Conservation (phyloP, 306 rosid species). For the Nissolia schottii region DNA sequence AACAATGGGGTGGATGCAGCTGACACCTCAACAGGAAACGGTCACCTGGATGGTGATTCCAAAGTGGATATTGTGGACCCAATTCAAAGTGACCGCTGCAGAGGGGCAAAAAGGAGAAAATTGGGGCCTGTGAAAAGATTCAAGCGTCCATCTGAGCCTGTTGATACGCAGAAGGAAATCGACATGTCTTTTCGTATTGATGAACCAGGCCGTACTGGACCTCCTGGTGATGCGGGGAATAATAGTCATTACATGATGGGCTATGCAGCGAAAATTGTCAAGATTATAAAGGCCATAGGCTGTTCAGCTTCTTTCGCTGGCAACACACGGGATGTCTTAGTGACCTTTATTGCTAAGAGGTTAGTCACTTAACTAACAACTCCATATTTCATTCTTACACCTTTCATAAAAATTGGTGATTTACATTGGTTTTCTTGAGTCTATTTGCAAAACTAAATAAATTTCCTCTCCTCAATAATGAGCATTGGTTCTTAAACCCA, state of each 20-base stretch:
- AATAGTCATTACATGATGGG: slow-evolving; percentile 30
- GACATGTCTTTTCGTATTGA: slow-evolving; percentile 28
- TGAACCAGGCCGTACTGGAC: slow-evolving; percentile 23
- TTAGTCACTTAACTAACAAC: slow-evolving; percentile 34
- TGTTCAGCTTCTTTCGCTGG: slow-evolving; percentile 57
- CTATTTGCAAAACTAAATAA: background rate
- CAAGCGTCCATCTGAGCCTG: slow-evolving; percentile 29
- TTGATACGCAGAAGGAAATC: slow-evolving; percentile 38
- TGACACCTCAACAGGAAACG: slow-evolving; percentile 25
- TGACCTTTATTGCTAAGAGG: slow-evolving; percentile 78
- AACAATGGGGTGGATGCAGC: slow-evolving; percentile 26
- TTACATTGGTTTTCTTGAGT: background rate
- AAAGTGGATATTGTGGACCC: slow-evolving; percentile 34
- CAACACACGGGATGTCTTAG: slow-evolving; percentile 51
- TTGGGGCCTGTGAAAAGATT: slow-evolving; percentile 87
- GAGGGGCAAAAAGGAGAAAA: slow-evolving; percentile 88
- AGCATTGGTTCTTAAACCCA: background rate
- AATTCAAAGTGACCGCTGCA: slow-evolving; percentile 42
- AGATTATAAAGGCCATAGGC: slow-evolving; percentile 74
- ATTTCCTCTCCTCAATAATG: slow-evolving; percentile 1
- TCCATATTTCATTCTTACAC: background rate
- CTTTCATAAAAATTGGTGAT: background rate
- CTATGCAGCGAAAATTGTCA: slow-evolving; percentile 49
- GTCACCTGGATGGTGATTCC: slow-evolving; percentile 25
- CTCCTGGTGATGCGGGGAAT: slow-evolving; percentile 35